Evolutionary conservation across 495 filamentous ascomycete species (phyloP).

Genomic region (Penicillium herquei): DNA sequence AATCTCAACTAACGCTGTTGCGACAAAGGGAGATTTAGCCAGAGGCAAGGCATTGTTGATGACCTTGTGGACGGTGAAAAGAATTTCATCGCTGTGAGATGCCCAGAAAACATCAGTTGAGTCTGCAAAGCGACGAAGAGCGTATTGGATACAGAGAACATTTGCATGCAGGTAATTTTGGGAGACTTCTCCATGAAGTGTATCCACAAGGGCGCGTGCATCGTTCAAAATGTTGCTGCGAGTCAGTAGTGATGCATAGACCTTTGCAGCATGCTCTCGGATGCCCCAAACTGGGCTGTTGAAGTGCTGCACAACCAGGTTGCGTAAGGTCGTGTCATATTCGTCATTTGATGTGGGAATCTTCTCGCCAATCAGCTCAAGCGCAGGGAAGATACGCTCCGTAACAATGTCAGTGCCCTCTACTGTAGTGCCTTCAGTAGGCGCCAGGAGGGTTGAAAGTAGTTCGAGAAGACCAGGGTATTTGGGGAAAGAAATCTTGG

Average conservation of each 20-base stretch:
- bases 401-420: conserved; percentile 47
- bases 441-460: conserved; percentile 62
- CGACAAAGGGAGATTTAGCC: conserved; percentile 41
- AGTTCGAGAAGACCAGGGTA: conserved; percentile 70
- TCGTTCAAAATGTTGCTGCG: conserved; percentile 49
- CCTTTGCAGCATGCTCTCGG: conserved; percentile 83
- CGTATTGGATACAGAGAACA: conserved; percentile 50
- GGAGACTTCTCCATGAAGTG: conserved; percentile 29
- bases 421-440: conserved; percentile 32
- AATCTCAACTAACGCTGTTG: conserved; percentile 39
- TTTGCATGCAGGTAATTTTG: conserved; percentile 67
- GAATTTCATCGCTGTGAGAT: conserved; percentile 26
- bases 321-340: conserved; percentile 33
- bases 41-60: conserved; percentile 22
- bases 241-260: conserved; percentile 65
- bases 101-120: conserved; percentile 35
- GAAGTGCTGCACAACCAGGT: conserved; percentile 44
- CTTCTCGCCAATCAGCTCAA: conserved; percentile 71
- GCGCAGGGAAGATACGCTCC: conserved; percentile 81
- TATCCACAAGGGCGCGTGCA: conserved; percentile 46
- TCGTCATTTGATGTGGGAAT: conserved; percentile 34
- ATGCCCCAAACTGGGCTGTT: conserved; percentile 83
- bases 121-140: conserved; percentile 40
- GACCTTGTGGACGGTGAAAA: conserved; percentile 24
- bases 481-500: conserved; percentile 53